Conservation (phyloP, 768 basidiomycete species). For the Trametes elegans region DNA sequence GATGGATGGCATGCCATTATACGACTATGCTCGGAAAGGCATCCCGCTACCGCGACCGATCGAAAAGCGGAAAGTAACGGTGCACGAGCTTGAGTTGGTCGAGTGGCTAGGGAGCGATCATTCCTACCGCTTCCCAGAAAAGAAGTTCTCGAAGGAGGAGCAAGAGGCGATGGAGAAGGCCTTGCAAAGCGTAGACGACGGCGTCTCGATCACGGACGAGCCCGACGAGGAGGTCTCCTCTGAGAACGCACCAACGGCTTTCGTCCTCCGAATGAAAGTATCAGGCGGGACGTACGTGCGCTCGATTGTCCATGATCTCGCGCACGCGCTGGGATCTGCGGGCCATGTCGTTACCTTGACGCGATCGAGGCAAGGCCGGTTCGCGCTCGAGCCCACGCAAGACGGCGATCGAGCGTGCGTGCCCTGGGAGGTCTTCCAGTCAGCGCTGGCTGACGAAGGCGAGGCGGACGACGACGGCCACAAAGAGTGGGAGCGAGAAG, state of each 20-base stretch:
- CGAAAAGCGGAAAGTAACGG: conserved; percentile 76
- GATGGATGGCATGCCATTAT: conserved; percentile 95
- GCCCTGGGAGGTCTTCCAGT: conserved; percentile 72
- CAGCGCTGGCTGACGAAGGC: conserved; percentile 51
- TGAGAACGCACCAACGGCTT: conserved; percentile 61
- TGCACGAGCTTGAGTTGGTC: conserved; percentile 76
- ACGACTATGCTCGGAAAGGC: conserved; percentile 92
- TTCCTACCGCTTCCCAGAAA: conserved; percentile 70
- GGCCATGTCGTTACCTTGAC: conserved; percentile 93
- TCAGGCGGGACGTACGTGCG: conserved; percentile 97
- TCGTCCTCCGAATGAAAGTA: conserved; percentile 89
- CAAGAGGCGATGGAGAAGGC: conserved; percentile 68
- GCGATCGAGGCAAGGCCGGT: conserved; percentile 86
- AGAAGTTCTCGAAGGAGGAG: conserved; percentile 64
- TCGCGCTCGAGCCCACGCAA: conserved; percentile 49
- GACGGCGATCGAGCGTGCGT: conserved; percentile 61
- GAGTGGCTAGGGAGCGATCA: conserved; percentile 82
- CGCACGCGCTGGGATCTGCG: conserved; percentile 76
- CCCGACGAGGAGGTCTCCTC: conserved; percentile 28
- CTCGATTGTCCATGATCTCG: conserved; percentile 92
- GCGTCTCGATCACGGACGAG: conserved; percentile 35
- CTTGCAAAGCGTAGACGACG: conserved; percentile 47
- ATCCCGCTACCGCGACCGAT: conserved; percentile 95
- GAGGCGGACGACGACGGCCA: conserved; percentile 67
- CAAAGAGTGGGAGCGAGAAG: conserved; percentile 78